Percentiles rank a stretch among this genome's conserved stretches.
Conservation (phyloP, 208 protist species). For the Crithidia mellificae region DNA sequence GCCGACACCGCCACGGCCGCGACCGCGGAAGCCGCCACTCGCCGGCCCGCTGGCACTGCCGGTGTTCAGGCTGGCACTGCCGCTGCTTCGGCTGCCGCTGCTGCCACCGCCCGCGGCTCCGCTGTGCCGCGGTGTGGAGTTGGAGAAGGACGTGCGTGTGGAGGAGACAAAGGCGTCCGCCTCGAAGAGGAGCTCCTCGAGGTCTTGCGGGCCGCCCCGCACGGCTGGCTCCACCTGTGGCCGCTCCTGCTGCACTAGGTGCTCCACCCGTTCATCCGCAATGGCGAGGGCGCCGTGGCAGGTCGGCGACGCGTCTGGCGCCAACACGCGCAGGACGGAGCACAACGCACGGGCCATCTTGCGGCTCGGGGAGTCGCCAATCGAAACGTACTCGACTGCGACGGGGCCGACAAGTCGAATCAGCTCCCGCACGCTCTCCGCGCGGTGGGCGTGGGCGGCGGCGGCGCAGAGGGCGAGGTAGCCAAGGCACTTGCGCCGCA, state of each 20-base stretch:
- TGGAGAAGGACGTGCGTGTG: slow-evolving; percentile 38
- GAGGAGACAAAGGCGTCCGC: slow-evolving; percentile 56
- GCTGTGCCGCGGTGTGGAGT: slow-evolving; percentile 11
- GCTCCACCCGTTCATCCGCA: slow-evolving; percentile 46
- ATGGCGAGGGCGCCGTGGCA: slow-evolving; percentile 24
- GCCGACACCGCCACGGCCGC: background rate
- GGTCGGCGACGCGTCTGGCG: slow-evolving; percentile 9
- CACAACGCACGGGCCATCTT: slow-evolving; percentile 81
- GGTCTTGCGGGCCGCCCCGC: slow-evolving; percentile 38
- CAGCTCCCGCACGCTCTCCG: slow-evolving; percentile 18
- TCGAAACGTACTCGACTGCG: slow-evolving; percentile 53
- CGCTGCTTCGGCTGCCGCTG: background rate
- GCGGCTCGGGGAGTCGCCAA: slow-evolving; percentile 72
- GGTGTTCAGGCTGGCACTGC: background rate
- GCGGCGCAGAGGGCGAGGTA: slow-evolving; percentile 76
- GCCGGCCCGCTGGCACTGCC: too few species aligned
- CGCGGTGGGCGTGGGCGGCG: slow-evolving; percentile 25
- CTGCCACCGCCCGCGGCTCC: background rate
- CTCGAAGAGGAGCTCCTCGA: slow-evolving; percentile 62
- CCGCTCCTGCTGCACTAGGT: slow-evolving; percentile 61
- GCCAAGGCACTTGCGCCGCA: slow-evolving; percentile 75
- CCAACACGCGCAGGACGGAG: slow-evolving; percentile 54
- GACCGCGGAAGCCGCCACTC: background rate
- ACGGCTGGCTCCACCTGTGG: slow-evolving; percentile 40
- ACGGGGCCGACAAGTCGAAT: slow-evolving; percentile 18